These are phyloP conservation scores for Malus hybrid DNA, from an alignment of 331 rosid genomes.

Conservation along the genomic window DNA sequence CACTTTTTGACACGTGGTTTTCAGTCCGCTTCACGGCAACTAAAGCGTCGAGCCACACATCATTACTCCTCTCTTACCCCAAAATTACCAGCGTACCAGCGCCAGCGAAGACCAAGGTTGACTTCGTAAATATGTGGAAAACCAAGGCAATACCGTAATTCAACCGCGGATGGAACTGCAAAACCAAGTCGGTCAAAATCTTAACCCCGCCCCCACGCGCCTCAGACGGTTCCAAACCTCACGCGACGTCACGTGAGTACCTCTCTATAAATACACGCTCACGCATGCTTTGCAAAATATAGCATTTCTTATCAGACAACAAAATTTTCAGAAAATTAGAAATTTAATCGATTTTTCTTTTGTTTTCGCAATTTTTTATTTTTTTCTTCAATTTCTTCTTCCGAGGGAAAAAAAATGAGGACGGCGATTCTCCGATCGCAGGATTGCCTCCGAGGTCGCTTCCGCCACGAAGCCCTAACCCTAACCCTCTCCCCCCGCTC, in stretches of 20 bases:
- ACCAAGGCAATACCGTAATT: background rate
- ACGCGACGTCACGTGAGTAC: constrained; percentile 3
- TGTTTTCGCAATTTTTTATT: background rate
- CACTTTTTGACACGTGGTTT: background rate
- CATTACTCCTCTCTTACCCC: too few relatives aligned
- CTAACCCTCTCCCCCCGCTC: constrained; percentile 5
- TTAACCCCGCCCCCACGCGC: background rate
- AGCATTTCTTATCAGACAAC: background rate
- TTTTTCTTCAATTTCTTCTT: background rate
- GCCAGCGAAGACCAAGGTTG: background rate
- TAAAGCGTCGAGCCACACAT: background rate
- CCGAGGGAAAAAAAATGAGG: constrained; percentile 25
- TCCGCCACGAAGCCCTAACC: constrained; percentile 27
- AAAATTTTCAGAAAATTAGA: background rate
- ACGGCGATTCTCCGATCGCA: constrained; percentile 47
- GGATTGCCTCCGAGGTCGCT: constrained; percentile 37
- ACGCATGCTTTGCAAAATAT: background rate
- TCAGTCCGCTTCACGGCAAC: background rate
- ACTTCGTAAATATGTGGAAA: background rate
- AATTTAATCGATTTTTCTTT: background rate
- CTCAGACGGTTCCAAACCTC: background rate
- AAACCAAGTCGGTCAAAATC: background rate
- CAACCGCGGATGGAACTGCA: background rate
- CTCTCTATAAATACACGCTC: background rate
- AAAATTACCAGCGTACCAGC: background rate